Evolutionary conservation across 148 eudicot species (phyloP), one percentile per base, ranked within the genome.

Genomic region (Vaccinium vitisidaea): DNA sequence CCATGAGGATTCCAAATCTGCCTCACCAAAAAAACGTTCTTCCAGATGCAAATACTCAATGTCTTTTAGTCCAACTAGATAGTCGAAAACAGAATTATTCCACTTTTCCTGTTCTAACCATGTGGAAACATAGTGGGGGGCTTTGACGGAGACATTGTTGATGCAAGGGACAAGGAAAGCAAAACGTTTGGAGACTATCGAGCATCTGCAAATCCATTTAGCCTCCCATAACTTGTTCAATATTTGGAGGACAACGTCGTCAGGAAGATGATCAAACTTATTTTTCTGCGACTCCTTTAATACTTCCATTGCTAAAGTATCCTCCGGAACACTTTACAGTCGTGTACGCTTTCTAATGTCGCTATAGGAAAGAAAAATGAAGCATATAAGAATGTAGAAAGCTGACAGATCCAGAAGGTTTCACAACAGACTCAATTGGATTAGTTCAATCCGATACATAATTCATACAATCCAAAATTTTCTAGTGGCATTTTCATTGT

Each of bases 181-280:
- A 32, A 27, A 69, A 69, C 39, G 74, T 16, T 27, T 69, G 74
- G 74, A 27, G 13, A 69, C 74, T 27, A 69, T 69, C 1, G 74
- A 27, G 32, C 74, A 69, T 69, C 74, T 27, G 16, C 74, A 27
- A 69, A 69, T 16, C 74, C 74, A 69, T 32, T 30, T 69, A 27
- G 74, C 43, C 43, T 69, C 74, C 74, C 74, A 11, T 69, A 69
- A 69, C 43, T 69, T 69, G 74, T 69, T 69, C 30, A 69, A 69
- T 69, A 69, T 69, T 30, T 27, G 4, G 43, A 69, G 43, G 39
- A 30, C 19, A 69, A 69, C 12, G 18, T 69, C 43, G 2, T 30
- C 43, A 69, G 74, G 39, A 27, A 69, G 39, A 69, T 16, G 8
- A 69, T 69, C 74, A 1, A 69, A 69, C 7, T 69, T 69, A 30